Evolutionary conservation across 768 basidiomycete genomes (phyloP), one percentile per base, ranked within the genome.

Genomic region (Lanmaoa rubissima): DNA sequence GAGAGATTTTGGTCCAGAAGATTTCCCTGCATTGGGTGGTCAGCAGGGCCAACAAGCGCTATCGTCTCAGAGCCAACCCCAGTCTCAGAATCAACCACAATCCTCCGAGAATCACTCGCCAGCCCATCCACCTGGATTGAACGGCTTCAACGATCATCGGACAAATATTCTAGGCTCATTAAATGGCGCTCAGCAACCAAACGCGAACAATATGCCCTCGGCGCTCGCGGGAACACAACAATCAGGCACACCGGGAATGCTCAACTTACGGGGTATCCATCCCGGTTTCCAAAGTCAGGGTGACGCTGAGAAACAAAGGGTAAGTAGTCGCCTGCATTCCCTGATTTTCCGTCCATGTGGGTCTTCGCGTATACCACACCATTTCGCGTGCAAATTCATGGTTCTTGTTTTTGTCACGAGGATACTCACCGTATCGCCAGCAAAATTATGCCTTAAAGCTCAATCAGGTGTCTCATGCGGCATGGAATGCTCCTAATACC

Each of bases 21-120:
- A 94, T 75, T 94, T 94, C 69, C 92, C 92, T 49, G 92, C 92
- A 17, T 76, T 94, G 28, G 88, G 91, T 12, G 88, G 86, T 51
- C 85, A 82, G 62, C 73, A 77, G 55, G 79, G 60, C 55, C 76
- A 55, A 47, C 69, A 69, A 40, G 10, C 59, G 3, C 38, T 65
- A 4, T 35, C 61, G 19, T 64, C 70, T 17, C 71, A 70, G 38
- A 66, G 49, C 49, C 67, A 70, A 44, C 68, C 64, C 26, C 68
- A 65, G 48, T 65, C 64, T 32, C 63, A 73, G 58, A 71, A 65
- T 53, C 69, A 69, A 40, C 63, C 67, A 28, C 66, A 69, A n/a
- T 65, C 67, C 13, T 54, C 73, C 12, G 75, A 76, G 24, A 67
- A 61, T 2, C 71, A 69, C 53, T 67, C 69, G 9, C 67, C 63